A percentile compares a stretch with the other conserved stretches of the same genome.
Evolutionary conservation across 768 basidiomycete genomes (phyloP).

Genomic region (Mycena maculata): DNA sequence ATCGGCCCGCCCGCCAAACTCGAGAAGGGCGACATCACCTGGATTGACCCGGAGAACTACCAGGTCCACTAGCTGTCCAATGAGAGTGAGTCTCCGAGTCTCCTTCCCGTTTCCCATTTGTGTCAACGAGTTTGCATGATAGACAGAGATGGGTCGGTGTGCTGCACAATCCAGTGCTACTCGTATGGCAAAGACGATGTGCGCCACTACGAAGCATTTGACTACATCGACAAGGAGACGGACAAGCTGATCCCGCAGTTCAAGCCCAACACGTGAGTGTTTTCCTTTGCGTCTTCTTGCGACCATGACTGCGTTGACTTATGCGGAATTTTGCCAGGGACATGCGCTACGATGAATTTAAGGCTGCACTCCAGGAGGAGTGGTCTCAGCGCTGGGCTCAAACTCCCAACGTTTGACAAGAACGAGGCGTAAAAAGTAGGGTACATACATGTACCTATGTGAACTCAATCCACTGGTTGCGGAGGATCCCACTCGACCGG

Average conservation of each 20-base stretch:
- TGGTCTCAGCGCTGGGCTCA: no score
- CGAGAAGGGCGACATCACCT: slow-evolving; percentile 33
- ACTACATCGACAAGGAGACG: not conserved
- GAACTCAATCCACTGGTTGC: no score
- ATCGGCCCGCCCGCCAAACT: slow-evolving; percentile 18
- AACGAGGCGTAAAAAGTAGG: no score
- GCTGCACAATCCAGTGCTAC: slow-evolving; percentile 4
- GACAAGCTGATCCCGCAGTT: not conserved
- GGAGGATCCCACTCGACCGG: no score
- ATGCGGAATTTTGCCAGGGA: no score
- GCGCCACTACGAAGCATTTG: not conserved
- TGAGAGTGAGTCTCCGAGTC: not conserved
- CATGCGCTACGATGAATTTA: no score
- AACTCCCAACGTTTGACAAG: no score
- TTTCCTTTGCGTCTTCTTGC: no score
- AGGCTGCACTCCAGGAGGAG: no score
- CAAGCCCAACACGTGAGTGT: not conserved
- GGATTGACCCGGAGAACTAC: slow-evolving; percentile 35
- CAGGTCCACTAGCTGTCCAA: slow-evolving; percentile 35
- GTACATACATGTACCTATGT: no score
- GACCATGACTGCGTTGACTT: no score
- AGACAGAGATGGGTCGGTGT: not conserved
- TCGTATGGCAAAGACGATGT: not conserved
- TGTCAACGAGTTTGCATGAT: not conserved
- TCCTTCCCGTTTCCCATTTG: not conserved